phyloP scores from a whole-genome alignment of 768 basidiomycete genomes.

The Baorangia bicolor region DNA sequence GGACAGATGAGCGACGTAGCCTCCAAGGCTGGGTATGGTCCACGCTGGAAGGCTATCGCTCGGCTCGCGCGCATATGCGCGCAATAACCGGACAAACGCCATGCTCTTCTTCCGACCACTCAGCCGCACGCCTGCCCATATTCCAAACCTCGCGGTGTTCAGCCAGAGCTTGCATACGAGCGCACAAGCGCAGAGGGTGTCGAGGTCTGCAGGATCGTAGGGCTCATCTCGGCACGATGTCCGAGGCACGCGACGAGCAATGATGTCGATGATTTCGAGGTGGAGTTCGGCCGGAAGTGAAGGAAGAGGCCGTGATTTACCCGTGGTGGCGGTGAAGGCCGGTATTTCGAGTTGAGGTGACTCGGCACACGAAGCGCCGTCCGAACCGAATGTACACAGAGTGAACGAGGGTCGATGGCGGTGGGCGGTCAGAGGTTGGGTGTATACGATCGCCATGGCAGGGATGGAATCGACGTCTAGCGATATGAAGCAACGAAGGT shows the following conservation, averaged over 20 bases:
- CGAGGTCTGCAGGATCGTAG: conserved; percentile 18
- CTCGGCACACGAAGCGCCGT: neutral
- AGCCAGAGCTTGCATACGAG: conserved; percentile 34
- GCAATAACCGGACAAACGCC: conserved; percentile 19
- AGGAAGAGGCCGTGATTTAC: conserved; percentile 10
- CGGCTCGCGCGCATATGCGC: conserved; percentile 12
- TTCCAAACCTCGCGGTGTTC: conserved; percentile 19
- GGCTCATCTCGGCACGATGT: conserved; percentile 7
- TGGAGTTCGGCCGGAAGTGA: conserved; percentile 32
- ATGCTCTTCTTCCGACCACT: conserved; percentile 18
- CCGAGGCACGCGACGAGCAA: conserved; percentile 18
- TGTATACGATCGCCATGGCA: conserved; percentile 15
- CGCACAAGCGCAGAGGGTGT: conserved; percentile 25
- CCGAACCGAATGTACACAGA: neutral
- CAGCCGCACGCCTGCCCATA: conserved; percentile 27
- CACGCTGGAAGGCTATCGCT: conserved; percentile 27
- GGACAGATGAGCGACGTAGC: conserved; percentile 42
- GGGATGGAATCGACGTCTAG: neutral
- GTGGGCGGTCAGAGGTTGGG: conserved; percentile 3
- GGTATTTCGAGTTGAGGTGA: neutral
- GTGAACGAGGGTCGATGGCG: conserved; percentile 5
- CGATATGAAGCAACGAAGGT: conserved; percentile 1
- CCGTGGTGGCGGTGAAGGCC: neutral
- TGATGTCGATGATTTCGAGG: conserved; percentile 28
- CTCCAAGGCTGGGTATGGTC: conserved; percentile 55